Evolutionary conservation across 108 stramenopile species (phyloP), one percentile per base, ranked within the genome.

Genomic region (Phaeodactylum tricornutum): DNA sequence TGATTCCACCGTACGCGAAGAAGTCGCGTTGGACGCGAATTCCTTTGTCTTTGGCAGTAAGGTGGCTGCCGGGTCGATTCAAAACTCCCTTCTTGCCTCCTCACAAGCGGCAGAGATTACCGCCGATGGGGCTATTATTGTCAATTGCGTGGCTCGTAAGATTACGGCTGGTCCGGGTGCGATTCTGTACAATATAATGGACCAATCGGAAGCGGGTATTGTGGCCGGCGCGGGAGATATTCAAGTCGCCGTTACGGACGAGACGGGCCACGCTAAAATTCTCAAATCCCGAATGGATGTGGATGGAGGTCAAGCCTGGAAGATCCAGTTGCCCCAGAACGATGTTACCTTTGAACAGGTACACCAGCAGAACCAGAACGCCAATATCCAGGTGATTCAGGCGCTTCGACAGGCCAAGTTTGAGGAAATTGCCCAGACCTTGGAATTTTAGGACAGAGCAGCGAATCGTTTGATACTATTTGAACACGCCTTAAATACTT

Each of bases 101-200:
- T 94, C 96, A 27, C 62, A 72, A 28, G 69, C 86, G 22, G 43
- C 49, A 16, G 69, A 80, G 37, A 45, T 98, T 28, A 69, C 80
- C 23, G 88, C 88, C 16, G 92, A 92, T 41, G 88, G 89, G 19
- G 93, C 92, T 53, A 93, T 98, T 53, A 73, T 98, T 54, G 93
- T 98, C 44, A 98, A 98, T 60, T 95, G 95, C 35, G 85, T 91
- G 2, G 97, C 97, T 4, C 85, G 81, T 46, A 84, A 79, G 46
- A 95, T 98, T 50, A 59, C 70, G 27, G 95, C 95, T 15, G 89
- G 74, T 2, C 78, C 76, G 61, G 88, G 88, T 26, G 70, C 80
- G 29, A 89, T 98, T 47, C 46, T 94, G 48, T 98, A 98, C 82
- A 98, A 98, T 68, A 51, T 98, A 20, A 75, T 98, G 29, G 80